Percentiles rank a stretch among this genome's conserved stretches.
Conservation (phyloP, 1,284 basidiomycete species). For the Porogramme epimiltina region DNA sequence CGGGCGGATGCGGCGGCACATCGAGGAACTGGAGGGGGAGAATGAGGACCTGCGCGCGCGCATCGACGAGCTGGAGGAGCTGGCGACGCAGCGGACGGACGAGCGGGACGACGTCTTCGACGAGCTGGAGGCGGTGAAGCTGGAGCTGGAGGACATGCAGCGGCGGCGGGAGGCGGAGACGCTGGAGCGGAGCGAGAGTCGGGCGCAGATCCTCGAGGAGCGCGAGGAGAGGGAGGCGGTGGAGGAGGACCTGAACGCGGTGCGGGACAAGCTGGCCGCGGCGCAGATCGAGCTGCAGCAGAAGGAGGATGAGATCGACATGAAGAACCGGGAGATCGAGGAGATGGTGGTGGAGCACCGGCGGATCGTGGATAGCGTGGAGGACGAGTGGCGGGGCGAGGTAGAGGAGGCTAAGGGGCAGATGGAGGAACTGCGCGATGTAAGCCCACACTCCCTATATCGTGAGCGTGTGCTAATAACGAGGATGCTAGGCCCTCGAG, state of each 20-base stretch:
- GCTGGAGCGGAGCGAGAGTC: slow-evolving; percentile 68
- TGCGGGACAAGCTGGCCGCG: slow-evolving; percentile 76
- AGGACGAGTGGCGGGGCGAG: slow-evolving; percentile 79
- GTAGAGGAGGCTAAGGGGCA: slow-evolving; percentile 71
- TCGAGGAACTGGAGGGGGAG: slow-evolving; percentile 66
- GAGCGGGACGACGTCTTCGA: slow-evolving; percentile 73
- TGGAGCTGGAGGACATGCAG: slow-evolving; percentile 72
- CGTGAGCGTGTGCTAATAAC: slow-evolving; percentile 4
- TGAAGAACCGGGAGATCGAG: slow-evolving; percentile 72
- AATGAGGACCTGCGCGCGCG: slow-evolving; percentile 61
- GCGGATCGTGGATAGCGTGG: slow-evolving; percentile 65
- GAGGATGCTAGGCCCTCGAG: slow-evolving; percentile 55
- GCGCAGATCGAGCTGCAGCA: slow-evolving; percentile 80
- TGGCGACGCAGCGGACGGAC: slow-evolving; percentile 59
- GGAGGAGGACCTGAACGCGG: slow-evolving; percentile 71
- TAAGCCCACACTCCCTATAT: slow-evolving; percentile 35
- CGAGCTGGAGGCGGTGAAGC: slow-evolving; percentile 58
- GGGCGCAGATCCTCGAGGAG: slow-evolving; percentile 68
- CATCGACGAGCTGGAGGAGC: slow-evolving; percentile 63
- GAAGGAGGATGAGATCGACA: slow-evolving; percentile 80
- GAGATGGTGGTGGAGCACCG: slow-evolving; percentile 69
- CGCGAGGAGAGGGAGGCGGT: slow-evolving; percentile 70
- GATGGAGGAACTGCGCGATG: slow-evolving; percentile 77
- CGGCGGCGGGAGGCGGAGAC: slow-evolving; percentile 61
- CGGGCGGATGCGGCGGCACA: slow-evolving; percentile 41